Conservation (phyloP, 208 protist genomes). For the Willaertia magna region DNA sequence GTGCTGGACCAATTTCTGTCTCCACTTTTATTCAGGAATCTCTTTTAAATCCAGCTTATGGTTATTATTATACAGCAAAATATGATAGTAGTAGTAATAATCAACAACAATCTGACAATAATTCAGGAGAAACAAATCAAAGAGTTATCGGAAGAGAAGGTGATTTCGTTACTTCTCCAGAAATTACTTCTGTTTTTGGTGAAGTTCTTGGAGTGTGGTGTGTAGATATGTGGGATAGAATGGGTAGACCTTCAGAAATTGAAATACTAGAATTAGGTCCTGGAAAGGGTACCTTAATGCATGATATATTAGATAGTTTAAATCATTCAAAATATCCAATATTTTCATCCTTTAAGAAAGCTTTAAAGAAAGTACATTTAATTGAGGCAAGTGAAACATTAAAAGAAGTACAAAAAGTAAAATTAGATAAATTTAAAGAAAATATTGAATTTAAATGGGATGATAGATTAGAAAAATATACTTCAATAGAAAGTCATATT, state of each 20-base stretch:
- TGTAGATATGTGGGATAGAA: not conserved
- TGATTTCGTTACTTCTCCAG: conserved; percentile 20
- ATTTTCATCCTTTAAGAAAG: not conserved
- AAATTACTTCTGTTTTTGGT: conserved; percentile 12
- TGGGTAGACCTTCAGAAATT: not conserved
- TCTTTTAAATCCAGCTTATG: conserved; percentile 10
- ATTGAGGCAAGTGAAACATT: not conserved
- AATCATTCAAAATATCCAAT: not conserved
- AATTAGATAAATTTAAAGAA: not conserved
- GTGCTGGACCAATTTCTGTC: not conserved
- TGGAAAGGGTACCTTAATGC: conserved; percentile 16
- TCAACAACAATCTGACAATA: not conserved
- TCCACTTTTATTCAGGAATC: conserved; percentile 11
- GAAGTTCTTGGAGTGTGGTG: conserved; percentile 12
- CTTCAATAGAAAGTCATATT: not conserved
- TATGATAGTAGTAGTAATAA: not conserved
- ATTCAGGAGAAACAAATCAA: not conserved
- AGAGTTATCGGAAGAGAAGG: not conserved
- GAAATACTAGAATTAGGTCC: conserved; percentile 18
- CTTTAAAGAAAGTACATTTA: not conserved
- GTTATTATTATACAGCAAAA: conserved; percentile 14
- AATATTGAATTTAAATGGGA: not conserved
- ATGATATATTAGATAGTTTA: conserved; percentile 3
- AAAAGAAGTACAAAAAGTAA: not conserved
- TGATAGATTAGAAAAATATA: not conserved